Base-by-base conservation (phyloP, 306 rosid species). In the Castanospermum australe region DNA sequence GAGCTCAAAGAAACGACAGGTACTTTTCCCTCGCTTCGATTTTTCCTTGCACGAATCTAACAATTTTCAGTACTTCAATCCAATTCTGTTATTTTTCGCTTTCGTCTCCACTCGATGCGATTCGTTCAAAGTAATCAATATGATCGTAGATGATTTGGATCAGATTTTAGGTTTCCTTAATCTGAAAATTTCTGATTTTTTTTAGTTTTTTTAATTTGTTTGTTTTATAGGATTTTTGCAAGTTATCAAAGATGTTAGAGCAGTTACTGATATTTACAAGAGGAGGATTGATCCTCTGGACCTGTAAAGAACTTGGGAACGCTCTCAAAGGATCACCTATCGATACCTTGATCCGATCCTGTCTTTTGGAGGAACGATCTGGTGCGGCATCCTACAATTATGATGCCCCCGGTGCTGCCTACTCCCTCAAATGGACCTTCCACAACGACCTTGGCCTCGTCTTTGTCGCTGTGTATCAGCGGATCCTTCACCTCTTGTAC, bases 281-380 rank as follows among this genome's bases (percentile, higher is more conserved):
- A 81, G 96, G 97, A 50, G 97, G 96, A 67, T 85, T 93, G 73
- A 93, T 91, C 89, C 94, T 93, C 67, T 93, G 97, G 96, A 90
- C 96, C 2, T 93, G 94, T 79, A 93, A 88, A 76, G 92, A 93
- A 85, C 87, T 93, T 52, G 94, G 94, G 60, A 93, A 93, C 62
- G 97, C 97, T 45, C 92, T 93, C 22, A 91, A 54, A 78, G 97
- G 97, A 35, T 93, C 97, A 24, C 97, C 97, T 6, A 93, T 93
- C 35, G 97, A 93, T 80, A 88, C 94, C 61, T 80, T 93, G 92
- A 91, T 93, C 76, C 86, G 96, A 47, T 93, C 96, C 42, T 93
- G 96, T 75, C 98, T 93, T 66, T 78, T 93, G 85, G 98, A 93
- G 92, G 98, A 93, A 76, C 87, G 97, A 73, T 93, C 97, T 0